Percentiles rank a stretch among this genome's conserved stretches.
These are phyloP conservation scores for Pichia phayaonensis DNA, from an alignment of 805 yeast genomes.

Conservation along the genomic window DNA sequence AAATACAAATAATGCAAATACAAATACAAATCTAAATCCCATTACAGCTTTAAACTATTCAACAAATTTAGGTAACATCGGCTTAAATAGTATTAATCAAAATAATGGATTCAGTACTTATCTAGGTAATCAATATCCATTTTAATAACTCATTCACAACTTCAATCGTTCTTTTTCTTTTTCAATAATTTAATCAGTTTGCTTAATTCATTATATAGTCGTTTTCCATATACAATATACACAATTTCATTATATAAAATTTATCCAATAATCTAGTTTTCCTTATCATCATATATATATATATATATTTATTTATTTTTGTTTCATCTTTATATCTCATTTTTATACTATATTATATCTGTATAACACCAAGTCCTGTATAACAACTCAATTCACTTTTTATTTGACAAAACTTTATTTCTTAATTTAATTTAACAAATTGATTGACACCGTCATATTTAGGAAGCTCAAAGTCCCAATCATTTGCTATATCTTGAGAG, in stretches of 20 bases:
- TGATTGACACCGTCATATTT: slow-evolving; percentile 53
- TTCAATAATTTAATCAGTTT: not conserved
- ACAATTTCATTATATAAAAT: not conserved
- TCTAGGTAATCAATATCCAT: not conserved
- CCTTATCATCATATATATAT: not conserved
- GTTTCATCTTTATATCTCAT: not conserved
- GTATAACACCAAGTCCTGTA: not conserved
- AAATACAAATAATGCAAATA: not conserved
- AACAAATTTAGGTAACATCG: not conserved
- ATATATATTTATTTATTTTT: not conserved
- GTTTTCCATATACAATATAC: not conserved
- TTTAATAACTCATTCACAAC: not conserved
- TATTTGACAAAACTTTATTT: not conserved
- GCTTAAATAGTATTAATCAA: not conserved
- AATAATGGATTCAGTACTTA: not conserved
- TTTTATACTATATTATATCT: not conserved
- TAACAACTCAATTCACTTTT: not conserved
- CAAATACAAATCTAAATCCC: not conserved
- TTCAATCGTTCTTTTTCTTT: not conserved
- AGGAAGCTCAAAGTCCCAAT: slow-evolving; percentile 65
- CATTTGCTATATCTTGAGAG: slow-evolving; percentile 53
- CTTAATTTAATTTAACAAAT: slow-evolving; percentile 29
- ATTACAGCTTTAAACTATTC: not conserved
- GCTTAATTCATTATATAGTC: not conserved
- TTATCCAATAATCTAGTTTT: not conserved